Conservation (phyloP, 73 alveolate genomes). For the Uronychia binucleata region DNA sequence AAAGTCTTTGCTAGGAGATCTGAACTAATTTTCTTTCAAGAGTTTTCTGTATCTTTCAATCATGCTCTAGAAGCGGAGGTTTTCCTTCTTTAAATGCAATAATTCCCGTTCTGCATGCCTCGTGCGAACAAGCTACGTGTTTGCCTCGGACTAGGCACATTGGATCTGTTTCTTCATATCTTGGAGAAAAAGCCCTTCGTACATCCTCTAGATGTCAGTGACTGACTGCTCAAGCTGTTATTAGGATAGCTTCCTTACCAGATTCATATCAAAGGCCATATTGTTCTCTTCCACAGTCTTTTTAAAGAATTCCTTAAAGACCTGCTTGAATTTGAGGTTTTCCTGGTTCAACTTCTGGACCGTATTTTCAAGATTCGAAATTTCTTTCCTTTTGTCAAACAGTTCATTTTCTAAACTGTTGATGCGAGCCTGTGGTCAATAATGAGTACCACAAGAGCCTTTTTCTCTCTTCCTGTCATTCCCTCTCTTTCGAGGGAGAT, state of each 20-base stretch:
- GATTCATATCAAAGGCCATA: not conserved
- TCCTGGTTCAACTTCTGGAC: not conserved
- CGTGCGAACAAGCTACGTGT: not conserved
- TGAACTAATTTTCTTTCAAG: not conserved
- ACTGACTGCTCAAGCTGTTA: not conserved
- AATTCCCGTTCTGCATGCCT: not conserved
- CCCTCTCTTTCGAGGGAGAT: too few relatives aligned
- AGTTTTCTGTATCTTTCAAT: not conserved
- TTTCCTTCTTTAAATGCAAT: not conserved
- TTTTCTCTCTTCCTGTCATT: too few relatives aligned
- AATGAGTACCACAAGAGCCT: too few relatives aligned
- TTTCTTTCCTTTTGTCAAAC: too few relatives aligned
- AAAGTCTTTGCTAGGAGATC: not conserved
- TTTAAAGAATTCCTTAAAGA: not conserved
- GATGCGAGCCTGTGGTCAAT: too few relatives aligned
- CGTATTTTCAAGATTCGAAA: not conserved
- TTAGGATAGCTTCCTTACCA: not conserved
- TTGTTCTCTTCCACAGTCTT: not conserved
- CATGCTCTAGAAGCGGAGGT: not conserved
- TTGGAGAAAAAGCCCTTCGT: not conserved
- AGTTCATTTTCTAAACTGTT: too few relatives aligned
- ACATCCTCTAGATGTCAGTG: not conserved
- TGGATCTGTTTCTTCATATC: not conserved
- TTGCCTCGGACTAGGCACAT: not conserved
- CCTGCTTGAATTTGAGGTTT: not conserved